A percentile compares a stretch with the other conserved stretches of the same genome.
These are phyloP conservation scores for Eimeria maxima DNA, from an alignment of 169 alveolate species.

Conservation along the genomic window DNA sequence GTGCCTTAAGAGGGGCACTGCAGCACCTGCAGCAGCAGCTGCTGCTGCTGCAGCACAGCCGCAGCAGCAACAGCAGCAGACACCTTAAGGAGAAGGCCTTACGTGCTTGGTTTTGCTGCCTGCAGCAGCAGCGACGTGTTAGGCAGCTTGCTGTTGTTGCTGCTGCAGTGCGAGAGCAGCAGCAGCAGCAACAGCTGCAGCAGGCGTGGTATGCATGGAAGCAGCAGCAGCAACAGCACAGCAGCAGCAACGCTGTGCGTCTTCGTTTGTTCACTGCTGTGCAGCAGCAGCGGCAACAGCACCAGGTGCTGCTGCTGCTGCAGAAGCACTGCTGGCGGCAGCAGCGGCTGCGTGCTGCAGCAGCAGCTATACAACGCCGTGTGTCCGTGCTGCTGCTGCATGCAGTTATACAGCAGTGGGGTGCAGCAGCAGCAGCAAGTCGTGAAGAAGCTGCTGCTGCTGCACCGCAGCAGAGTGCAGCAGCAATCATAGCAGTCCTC, in stretches of 20 bases:
- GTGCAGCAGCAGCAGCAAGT: slow-evolving; percentile 49
- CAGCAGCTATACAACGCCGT: background rate
- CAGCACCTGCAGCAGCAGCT: too few relatives aligned
- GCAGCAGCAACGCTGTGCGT: slow-evolving; percentile 2
- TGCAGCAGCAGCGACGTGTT: background rate
- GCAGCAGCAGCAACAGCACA: slow-evolving; percentile 45
- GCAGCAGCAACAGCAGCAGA: slow-evolving; percentile 45
- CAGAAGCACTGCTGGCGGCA: background rate
- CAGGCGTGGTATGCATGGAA: slow-evolving; percentile 8
- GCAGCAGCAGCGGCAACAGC: background rate
- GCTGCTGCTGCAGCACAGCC: slow-evolving; percentile 69
- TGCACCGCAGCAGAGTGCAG: slow-evolving; percentile 16
- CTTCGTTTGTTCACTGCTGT: background rate
- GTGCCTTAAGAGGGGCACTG: too few relatives aligned
- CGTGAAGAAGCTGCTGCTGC: slow-evolving; percentile 42
- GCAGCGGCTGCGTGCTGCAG: slow-evolving; percentile 22
- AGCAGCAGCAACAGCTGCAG: slow-evolving; percentile 36
- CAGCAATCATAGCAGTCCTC: slow-evolving; percentile 15
- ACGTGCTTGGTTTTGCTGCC: slow-evolving; percentile 36
- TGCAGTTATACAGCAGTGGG: background rate
- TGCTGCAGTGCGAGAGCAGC: slow-evolving; percentile 36
- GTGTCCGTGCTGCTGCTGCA: background rate
- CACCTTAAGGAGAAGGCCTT: slow-evolving; percentile 1
- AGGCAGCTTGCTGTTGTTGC: background rate
- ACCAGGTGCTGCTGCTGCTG: background rate